Conservation (phyloP, 2,329 filamentous ascomycete genomes). For the Chalaropsis ovoidea region DNA sequence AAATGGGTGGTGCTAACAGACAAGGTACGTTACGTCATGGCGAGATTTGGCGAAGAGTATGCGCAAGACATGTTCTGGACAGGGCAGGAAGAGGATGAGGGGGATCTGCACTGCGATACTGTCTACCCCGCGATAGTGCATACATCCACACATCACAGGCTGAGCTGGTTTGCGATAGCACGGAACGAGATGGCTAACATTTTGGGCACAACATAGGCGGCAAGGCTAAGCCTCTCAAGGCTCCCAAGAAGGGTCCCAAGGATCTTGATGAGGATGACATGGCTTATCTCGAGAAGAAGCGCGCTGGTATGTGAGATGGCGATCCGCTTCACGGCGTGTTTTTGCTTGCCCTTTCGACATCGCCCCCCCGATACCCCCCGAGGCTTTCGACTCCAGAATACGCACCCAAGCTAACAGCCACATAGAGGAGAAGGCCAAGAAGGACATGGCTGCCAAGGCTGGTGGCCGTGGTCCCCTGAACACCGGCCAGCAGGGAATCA, state of each 20-base stretch:
- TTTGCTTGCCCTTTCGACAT: not conserved
- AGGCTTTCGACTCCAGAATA: not conserved
- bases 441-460: slow-evolving; percentile 71
- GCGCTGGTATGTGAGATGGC: slow-evolving; percentile 50
- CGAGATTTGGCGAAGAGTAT: not conserved
- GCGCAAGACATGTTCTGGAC: not conserved
- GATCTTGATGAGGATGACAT: slow-evolving; percentile 81
- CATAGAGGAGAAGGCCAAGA: slow-evolving; percentile 71
- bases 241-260: slow-evolving; percentile 71
- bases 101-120: not conserved
- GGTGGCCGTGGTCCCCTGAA: slow-evolving; percentile 83
- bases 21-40: slow-evolving; percentile 43
- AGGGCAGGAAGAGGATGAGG: not conserved
- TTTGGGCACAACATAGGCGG: slow-evolving; percentile 47
- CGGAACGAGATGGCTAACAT: slow-evolving; percentile 10
- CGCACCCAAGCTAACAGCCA: not conserved
- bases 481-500: slow-evolving; percentile 78
- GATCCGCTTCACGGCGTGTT: not conserved
- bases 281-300: slow-evolving; percentile 74
- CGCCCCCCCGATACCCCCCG: not conserved
- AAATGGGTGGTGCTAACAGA: slow-evolving; percentile 58
- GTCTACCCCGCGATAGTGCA: slow-evolving; percentile 3
- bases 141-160: not conserved
- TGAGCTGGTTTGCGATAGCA: not conserved
- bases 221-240: slow-evolving; percentile 79